Evolutionary conservation across 805 yeast species (phyloP), one percentile per base, ranked within the genome.

Genomic region (Zygoascus biomembranicola): DNA sequence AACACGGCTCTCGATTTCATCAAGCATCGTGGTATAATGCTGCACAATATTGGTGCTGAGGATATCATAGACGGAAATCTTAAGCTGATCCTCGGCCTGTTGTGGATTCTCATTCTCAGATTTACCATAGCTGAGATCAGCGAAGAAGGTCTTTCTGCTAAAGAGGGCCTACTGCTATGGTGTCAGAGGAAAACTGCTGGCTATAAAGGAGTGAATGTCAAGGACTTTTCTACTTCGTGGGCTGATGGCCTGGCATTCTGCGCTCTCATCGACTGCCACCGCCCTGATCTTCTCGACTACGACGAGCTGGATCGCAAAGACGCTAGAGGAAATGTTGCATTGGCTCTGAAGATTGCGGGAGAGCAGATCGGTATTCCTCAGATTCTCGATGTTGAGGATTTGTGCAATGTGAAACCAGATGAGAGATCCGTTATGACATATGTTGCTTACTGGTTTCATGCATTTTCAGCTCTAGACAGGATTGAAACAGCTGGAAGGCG

Each of bases 31-130:
- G 71, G 71, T 2, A 64, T 71, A n/a, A 65, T 61, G 51, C 57
- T 71, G 32, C 61, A 67, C 54, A 66, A 68, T 54, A 69, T 71
- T 35, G 74, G 74, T 2, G 72, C 97, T 14, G 97, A 90, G 67
- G 97, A 90, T 68, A 87, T 90, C 52, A 84, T 88, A 58, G 97
- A 90, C 64, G 97, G 97, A 62, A 90, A 87, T 63, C 95, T 89
- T 66, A 96, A 90, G 70, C 78, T 90, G 68, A 86, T 90, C 55
- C 73, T 92, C 59, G 98, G 98, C 53, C 76, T 90, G 59, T 85
- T 90, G 61, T 90, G 98, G 98, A 67, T 69, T 43, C 57, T 71
- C 35, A 71, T 71, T 57, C 54, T 71, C 32, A 54, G 69, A 18
- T 71, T 69, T 55, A 65, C 74, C n/a, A 65, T 71, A 35, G 66